Conservation (phyloP, 805 yeast species). For the Saccharomycopsis sp. region DNA sequence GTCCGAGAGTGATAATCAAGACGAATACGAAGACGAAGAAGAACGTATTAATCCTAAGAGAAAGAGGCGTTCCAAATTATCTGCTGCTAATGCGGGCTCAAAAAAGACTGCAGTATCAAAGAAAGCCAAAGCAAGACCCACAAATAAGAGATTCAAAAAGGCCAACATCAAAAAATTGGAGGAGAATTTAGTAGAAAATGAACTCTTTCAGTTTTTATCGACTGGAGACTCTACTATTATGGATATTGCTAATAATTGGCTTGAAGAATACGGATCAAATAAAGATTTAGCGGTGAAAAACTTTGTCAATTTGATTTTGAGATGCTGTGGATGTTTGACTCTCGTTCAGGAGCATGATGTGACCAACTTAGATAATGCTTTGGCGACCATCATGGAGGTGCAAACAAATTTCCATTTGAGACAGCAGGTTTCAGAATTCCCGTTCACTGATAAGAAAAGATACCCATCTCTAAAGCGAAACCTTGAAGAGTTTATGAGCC, state of each 20-base stretch:
- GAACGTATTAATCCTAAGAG: not conserved
- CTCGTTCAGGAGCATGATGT: constrained; percentile 73
- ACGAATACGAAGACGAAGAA: not conserved
- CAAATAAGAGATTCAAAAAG: not conserved
- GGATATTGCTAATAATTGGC: constrained; percentile 52
- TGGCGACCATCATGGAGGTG: constrained; percentile 67
- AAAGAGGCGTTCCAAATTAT: not conserved
- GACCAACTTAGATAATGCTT: constrained; percentile 58
- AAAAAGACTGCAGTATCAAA: not conserved
- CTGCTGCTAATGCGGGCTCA: not conserved
- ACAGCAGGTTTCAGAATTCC: constrained; percentile 64
- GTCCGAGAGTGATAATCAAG: not conserved
- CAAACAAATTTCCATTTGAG: constrained; percentile 48
- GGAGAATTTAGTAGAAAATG: constrained; percentile 37
- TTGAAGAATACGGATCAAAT: constrained; percentile 42
- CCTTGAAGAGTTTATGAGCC: constrained; percentile 48
- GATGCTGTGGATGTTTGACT: constrained; percentile 66
- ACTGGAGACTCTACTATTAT: constrained; percentile 43
- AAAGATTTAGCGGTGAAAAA: constrained; percentile 48
- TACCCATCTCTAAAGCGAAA: constrained; percentile 47
- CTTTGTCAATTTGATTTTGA: constrained; percentile 60
- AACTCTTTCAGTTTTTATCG: constrained; percentile 44
- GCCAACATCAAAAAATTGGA: constrained; percentile 13
- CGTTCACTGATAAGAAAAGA: constrained; percentile 46
- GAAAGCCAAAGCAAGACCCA: not conserved